A percentile compares a stretch with the other conserved stretches of the same genome.
phyloP scores from a whole-genome alignment of 2,329 filamentous ascomycete genomes.

The Talaromyces sp. region DNA sequence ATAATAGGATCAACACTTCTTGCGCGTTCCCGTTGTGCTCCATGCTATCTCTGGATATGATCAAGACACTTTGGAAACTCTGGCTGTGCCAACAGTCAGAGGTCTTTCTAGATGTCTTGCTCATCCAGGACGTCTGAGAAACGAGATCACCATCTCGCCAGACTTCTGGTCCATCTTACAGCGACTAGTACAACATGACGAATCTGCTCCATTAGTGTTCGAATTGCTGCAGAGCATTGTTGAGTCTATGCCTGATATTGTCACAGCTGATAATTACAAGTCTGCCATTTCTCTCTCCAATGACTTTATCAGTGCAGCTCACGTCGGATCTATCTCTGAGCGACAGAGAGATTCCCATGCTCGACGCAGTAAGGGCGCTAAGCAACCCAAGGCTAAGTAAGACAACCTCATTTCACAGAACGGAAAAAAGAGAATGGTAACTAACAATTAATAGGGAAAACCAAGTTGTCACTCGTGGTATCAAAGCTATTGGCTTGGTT shows the following conservation, averaged over 20 bases:
- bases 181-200: slow-evolving; percentile 68
- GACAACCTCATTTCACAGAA: slow-evolving; percentile 23
- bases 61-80: slow-evolving; percentile 73
- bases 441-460: slow-evolving; percentile 58
- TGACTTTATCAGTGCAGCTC: slow-evolving; percentile 83
- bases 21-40: slow-evolving; percentile 86
- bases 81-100: slow-evolving; percentile 73
- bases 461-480: slow-evolving; percentile 73
- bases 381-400: slow-evolving; percentile 59
- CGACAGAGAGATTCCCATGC: slow-evolving; percentile 64
- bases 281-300: slow-evolving; percentile 81
- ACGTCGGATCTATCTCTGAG: slow-evolving; percentile 70
- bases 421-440: not conserved
- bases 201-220: slow-evolving; percentile 78
- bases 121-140: slow-evolving; percentile 74
- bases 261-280: slow-evolving; percentile 96
- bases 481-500: slow-evolving; percentile 78
- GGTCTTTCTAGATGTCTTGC: slow-evolving; percentile 80
- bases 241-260: slow-evolving; percentile 71
- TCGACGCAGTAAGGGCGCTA: slow-evolving; percentile 56
- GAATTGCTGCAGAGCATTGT: slow-evolving; percentile 81
- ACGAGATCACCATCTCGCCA: slow-evolving; percentile 92
- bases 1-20: slow-evolving; percentile 78
- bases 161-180: slow-evolving; percentile 95
- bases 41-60: slow-evolving; percentile 89